These are phyloP conservation scores for Pelargonium myrrhifolium DNA, from an alignment of 441 rosid species.

Conservation along the genomic window DNA sequence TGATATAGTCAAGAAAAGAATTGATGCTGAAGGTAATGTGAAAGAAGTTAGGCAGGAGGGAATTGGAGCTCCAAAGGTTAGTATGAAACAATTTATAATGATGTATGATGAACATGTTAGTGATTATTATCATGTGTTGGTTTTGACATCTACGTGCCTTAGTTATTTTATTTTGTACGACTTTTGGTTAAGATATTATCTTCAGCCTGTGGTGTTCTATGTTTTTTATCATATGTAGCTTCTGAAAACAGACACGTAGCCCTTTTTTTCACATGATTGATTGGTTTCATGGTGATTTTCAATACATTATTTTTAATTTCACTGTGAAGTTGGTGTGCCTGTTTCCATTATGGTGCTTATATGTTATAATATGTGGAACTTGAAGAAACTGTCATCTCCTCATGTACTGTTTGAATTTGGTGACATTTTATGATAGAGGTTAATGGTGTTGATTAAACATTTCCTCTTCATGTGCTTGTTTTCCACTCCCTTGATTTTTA, in stretches of 20 bases:
- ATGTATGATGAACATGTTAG: neutral
- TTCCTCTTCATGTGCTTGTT: neutral
- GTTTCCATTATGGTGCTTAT: neutral
- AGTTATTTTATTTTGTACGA: neutral
- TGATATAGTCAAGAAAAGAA: constrained; percentile 45
- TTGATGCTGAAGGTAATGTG: constrained; percentile 43
- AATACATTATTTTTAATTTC: neutral
- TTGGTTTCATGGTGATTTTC: neutral
- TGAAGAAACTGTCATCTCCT: too few relatives aligned
- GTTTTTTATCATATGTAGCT: neutral
- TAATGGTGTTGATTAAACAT: neutral
- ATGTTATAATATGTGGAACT: neutral
- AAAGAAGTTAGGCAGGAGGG: constrained; percentile 42
- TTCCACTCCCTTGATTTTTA: neutral
- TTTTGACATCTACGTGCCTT: too few relatives aligned
- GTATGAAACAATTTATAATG: neutral
- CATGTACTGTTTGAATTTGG: too few relatives aligned
- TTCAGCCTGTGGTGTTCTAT: too few relatives aligned
- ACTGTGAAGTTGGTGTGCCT: neutral
- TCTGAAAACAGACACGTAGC: neutral
- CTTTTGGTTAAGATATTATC: neutral
- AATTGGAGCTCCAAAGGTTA: constrained; percentile 52
- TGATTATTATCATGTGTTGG: neutral
- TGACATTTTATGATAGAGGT: too few relatives aligned
- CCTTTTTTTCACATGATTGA: neutral